Base-by-base conservation (phyloP, 83 land plant species). In the Isoetes engelmannii region DNA sequence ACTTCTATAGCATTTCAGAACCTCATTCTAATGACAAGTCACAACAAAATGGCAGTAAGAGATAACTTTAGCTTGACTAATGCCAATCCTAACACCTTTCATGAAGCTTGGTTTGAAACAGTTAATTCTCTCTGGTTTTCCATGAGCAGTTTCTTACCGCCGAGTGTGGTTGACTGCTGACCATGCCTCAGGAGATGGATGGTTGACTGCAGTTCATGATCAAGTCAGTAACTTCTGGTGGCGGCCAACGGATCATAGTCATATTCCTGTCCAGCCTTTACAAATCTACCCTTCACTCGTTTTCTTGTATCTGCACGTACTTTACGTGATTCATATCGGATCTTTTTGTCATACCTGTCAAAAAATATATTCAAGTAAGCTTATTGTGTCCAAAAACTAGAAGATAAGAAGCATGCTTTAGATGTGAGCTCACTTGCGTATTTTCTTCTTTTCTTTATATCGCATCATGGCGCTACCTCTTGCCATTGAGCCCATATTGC, bases 251-350 rank as follows among this genome's bases (percentile, higher is more conserved):
- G 91, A 63, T 89, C 93, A 74, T 89, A 87, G 68, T 88, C 97
- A 75, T 87, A 86, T n/a, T 82, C 80, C 57, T 92, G 88, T 44
- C 97, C 93, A 58, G 87, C 88, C 77, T 92, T 92, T 20, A 92
- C 86, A 73, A 92, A 92, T 13, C 93, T 84, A 54, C 93, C 93
- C 63, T 91, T 91, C 67, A 88, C 92, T 63, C 96, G 87, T 69
- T 71, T 78, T 65, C 93, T 89, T 5, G 80, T 82, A 75, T 88
- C 92, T 15, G 96, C 96, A 51, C 96, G 82, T 47, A 86, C 92
- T 68, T 91, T 91, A 21, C 96, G 87, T 41, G 96, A 88, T 4
- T 79, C 96, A 80, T 91, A 91, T 57, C 96, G 84, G 28, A 91
- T 81, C 68, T 66, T 80, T 69, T 85, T 88, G 53, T 83, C 92